Base-by-base conservation (phyloP, 345 rosid genomes). In the Microthlaspi erraticum region DNA sequence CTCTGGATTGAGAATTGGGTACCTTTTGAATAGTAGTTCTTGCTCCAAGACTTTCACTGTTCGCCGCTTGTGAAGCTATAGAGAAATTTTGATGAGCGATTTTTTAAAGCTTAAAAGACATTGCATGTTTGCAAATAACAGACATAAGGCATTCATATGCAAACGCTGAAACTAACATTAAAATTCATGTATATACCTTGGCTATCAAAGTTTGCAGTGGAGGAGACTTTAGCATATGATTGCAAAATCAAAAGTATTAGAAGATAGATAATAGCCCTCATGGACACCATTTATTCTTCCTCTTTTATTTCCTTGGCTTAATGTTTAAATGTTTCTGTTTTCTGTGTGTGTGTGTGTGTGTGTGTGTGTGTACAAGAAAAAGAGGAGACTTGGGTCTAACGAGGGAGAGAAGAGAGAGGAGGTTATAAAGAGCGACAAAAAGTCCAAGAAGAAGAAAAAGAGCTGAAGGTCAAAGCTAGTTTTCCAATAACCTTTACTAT, bases 391-490 rank as follows among this genome's bases (percentile, higher is more conserved):
- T 43, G 43, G 16, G 53, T 68, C 13, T 32, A 33, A 33, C 3
- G 56, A 51, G 17, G 33, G 20, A 39, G 71, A 67, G 71, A 67
- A 59, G 68, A 74, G 39, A 68, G 5, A 48, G 18, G 36, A 26
- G 7, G 13, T 29, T 44, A 53, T 75, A 54, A 37, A 52, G 78
- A 68, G 68, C 33, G 49, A 75, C 69, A 60, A 60, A 67, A 68
- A 67, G 74, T 75, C 79, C 39, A 75, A 75, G 75, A 46, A 48
- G 69, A 68, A 54, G 70, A 55, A 68, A 61, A 68, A 68, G 59
- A 62, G 59, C 64, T 14, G 34, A 39, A 69, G 75, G 79, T 75
- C 79, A 75, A 75, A 75, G 79, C 75, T 75, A 68, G 75, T 38
- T 31, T 61, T 63, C 60, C 75, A 48, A 68, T 46, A 68, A 68